A percentile compares a stretch with the other conserved stretches of the same genome.
Evolutionary conservation across 176 grass and related monocot genomes (phyloP).

Genomic region (Miscanthus lutarioriparius): DNA sequence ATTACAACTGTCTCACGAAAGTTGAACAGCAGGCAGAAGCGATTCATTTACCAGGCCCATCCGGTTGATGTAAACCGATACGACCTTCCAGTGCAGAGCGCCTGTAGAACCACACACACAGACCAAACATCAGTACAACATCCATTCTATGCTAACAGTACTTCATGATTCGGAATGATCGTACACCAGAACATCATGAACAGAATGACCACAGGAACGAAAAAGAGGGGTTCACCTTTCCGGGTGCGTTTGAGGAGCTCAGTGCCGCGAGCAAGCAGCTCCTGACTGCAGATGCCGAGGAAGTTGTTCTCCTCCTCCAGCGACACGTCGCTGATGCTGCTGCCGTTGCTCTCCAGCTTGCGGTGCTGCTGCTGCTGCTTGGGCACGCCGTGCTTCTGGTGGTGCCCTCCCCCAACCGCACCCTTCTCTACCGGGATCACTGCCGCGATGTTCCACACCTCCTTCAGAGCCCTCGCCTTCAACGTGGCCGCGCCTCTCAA

Average conservation of each 20-base stretch:
- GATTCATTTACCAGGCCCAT: slow-evolving; percentile 66
- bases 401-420: slow-evolving; percentile 34
- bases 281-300: slow-evolving; percentile 83
- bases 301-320: slow-evolving; percentile 85
- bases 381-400: slow-evolving; percentile 51
- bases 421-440: slow-evolving; percentile 97
- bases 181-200: not conserved
- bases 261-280: slow-evolving; percentile 76
- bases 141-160: not conserved
- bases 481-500: slow-evolving; percentile 89
- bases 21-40: not conserved
- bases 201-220: no score
- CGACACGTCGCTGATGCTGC: slow-evolving; percentile 67
- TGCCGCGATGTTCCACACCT: slow-evolving; percentile 98
- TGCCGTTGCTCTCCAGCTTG: slow-evolving; percentile 74
- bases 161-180: not conserved
- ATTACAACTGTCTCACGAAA: not conserved
- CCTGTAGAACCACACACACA: slow-evolving; percentile 44
- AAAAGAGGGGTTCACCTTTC: no score
- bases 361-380: slow-evolving; percentile 44
- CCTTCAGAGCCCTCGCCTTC: slow-evolving; percentile 88
- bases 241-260: slow-evolving; percentile 95
- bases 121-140: slow-evolving; percentile 11
- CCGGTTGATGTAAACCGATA: slow-evolving; percentile 93
- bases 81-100: slow-evolving; percentile 81